Base-by-base conservation (phyloP, 768 basidiomycete species). In the Pulveroboletus ravenelii region DNA sequence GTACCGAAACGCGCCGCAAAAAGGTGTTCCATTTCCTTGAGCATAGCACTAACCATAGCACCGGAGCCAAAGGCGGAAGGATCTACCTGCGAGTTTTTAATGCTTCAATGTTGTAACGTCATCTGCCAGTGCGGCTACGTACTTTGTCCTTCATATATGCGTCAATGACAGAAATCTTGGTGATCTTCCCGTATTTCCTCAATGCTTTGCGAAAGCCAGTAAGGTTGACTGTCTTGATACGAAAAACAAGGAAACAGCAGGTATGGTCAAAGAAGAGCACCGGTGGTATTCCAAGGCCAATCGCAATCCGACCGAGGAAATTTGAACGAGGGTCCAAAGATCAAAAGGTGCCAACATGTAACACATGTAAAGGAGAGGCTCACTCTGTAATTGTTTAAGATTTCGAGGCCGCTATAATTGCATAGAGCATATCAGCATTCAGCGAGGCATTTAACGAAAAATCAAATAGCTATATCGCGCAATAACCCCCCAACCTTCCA, bases 311-410 rank as follows among this genome's bases (percentile, higher is more conserved):
- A 36, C 23, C 35, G 30, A 45, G 7, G 6, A 27, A 5, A 32
- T 45, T 57, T 25, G 27, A 38, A 44, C 7, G 2, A 27, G 12
- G 23, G 15, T 17, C 23, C 3, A 13, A 42, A n/a, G 45, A n/a
- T 46, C 17, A 46, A 27, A 36, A 46, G 17, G 9, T 36, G 29
- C 42, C 30, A 61, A 32, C n/a, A 45, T 29, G 12, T 9, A 45
- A n/a, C 25, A 29, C 15, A 17, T 23, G 15, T 23, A n/a, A 36
- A 31, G 41, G n/a, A 30, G 30, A 44, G 3, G n/a, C 54, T 45
- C 41, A 92, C 92, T 30, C 92, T 78, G 67, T 95, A 99, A 62
- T 91, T 91, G 58, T 92, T 89, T 53, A 99, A 73, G 45, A 86
- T 71, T 63, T 95, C 93, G 18, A 96, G 72, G 10, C 80, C 86